Conservation (phyloP, 2,329 filamentous ascomycete species). For the Trichophyton simii region DNA sequence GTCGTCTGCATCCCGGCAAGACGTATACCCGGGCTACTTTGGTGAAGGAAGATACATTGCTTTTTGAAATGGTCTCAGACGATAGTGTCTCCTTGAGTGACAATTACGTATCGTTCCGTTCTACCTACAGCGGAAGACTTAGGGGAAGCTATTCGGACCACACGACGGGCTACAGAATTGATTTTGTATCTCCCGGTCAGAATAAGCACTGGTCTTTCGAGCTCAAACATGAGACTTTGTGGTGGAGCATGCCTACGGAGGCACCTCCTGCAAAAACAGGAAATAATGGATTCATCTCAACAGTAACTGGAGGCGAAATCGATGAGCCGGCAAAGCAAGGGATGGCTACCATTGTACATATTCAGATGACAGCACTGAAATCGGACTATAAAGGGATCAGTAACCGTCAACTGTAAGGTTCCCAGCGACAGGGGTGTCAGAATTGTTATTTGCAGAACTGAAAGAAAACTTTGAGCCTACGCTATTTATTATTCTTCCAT, state of each 20-base stretch:
- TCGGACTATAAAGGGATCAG: neutral
- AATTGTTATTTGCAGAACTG: neutral
- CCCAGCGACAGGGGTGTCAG: neutral
- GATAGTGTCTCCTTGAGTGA: slow-evolving; percentile 1
- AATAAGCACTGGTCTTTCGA: slow-evolving; percentile 4
- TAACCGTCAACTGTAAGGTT: neutral
- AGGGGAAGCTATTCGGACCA: neutral
- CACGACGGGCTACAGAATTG: slow-evolving; percentile 1
- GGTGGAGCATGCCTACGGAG: slow-evolving; percentile 1
- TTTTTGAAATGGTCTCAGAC: neutral
- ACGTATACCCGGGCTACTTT: neutral
- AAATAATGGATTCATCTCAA: neutral
- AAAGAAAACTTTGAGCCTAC: no score
- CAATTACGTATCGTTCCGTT: neutral
- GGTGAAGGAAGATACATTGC: neutral
- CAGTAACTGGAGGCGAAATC: neutral
- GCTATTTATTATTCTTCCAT: no score
- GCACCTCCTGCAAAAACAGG: neutral
- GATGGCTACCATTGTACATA: neutral
- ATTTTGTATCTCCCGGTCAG: slow-evolving; percentile 1
- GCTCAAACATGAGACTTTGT: neutral
- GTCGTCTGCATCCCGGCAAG: neutral
- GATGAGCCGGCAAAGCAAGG: neutral
- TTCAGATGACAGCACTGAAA: neutral
- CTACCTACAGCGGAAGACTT: neutral